Percentiles rank a stretch among this genome's conserved stretches.
Evolutionary conservation across 108 stramenopile genomes (phyloP).

Genomic region (Fragilariopsis cylindrus): DNA sequence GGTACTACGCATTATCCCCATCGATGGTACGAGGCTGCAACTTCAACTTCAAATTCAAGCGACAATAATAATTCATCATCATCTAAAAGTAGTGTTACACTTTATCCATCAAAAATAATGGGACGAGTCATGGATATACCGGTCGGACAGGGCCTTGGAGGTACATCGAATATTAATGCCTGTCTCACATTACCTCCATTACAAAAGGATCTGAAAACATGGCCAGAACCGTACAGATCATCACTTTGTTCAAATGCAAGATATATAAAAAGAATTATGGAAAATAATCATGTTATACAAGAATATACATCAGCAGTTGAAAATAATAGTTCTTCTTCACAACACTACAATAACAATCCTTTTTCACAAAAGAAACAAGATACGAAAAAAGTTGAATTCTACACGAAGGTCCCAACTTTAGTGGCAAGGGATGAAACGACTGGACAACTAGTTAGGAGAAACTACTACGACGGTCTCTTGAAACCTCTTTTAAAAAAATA

Average conservation of each 20-base stretch:
- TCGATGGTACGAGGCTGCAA: slow-evolving; percentile 37
- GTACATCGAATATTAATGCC: slow-evolving; percentile 75
- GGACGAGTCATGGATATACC: slow-evolving; percentile 57
- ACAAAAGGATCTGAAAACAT: slow-evolving; percentile 46
- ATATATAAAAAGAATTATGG: slow-evolving; percentile 18
- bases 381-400: not conserved
- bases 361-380: slow-evolving; percentile 1
- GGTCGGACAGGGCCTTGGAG: slow-evolving; percentile 64
- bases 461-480: slow-evolving; percentile 65
- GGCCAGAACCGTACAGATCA: slow-evolving; percentile 60
- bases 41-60: not conserved
- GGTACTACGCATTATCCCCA: slow-evolving; percentile 6
- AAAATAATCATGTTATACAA: slow-evolving; percentile 31
- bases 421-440: slow-evolving; percentile 4
- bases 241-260: slow-evolving; percentile 12
- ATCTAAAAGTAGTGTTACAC: slow-evolving; percentile 14
- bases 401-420: slow-evolving; percentile 7
- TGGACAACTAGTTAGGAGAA: slow-evolving; percentile 31
- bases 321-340: not conserved
- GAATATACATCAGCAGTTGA: not conserved
- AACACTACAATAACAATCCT: slow-evolving; percentile 8
- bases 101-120: slow-evolving; percentile 11
- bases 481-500: slow-evolving; percentile 48
- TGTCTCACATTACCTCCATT: slow-evolving; percentile 51
- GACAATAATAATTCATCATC: no score